Percentiles rank a stretch among this genome's conserved stretches.
Conservation (phyloP, 371 early-diverging fungal genomes). For the Mortierella sp. region DNA sequence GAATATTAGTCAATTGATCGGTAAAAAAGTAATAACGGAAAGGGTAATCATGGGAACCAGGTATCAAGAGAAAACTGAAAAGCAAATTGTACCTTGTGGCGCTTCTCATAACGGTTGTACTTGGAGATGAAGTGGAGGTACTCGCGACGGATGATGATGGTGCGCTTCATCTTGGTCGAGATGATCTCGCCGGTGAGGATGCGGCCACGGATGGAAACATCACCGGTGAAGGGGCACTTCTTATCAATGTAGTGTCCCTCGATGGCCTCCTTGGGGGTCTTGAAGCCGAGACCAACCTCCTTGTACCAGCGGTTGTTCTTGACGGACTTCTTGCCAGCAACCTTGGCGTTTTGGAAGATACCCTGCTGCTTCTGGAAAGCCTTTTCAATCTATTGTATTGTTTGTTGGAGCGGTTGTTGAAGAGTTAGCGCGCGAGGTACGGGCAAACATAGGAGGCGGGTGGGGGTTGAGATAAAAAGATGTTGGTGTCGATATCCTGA, state of each 20-base stretch:
- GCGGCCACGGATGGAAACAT: constrained; percentile 98
- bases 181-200: constrained; percentile 97
- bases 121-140: constrained; percentile 99
- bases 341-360: constrained; percentile 96
- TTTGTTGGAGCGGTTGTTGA: neutral
- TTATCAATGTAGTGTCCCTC: constrained; percentile 99
- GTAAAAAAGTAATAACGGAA: neutral
- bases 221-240: constrained; percentile 99
- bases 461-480: neutral
- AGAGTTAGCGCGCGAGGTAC: neutral
- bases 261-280: constrained; percentile 99
- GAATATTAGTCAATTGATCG: neutral
- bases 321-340: constrained; percentile 80
- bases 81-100: constrained; percentile 82
- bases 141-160: constrained; percentile 98
- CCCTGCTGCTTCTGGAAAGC: constrained; percentile 98
- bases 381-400: constrained; percentile 76
- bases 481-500: neutral
- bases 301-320: constrained; percentile 93
- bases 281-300: constrained; percentile 99
- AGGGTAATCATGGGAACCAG: neutral
- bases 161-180: constrained; percentile 99
- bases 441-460: too few species aligned
- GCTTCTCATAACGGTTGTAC: constrained; percentile 99
- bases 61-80: neutral